Percentiles rank a stretch among this genome's conserved stretches.
phyloP scores from a whole-genome alignment of 169 alveolate species.

The Plasmodium malariae region DNA sequence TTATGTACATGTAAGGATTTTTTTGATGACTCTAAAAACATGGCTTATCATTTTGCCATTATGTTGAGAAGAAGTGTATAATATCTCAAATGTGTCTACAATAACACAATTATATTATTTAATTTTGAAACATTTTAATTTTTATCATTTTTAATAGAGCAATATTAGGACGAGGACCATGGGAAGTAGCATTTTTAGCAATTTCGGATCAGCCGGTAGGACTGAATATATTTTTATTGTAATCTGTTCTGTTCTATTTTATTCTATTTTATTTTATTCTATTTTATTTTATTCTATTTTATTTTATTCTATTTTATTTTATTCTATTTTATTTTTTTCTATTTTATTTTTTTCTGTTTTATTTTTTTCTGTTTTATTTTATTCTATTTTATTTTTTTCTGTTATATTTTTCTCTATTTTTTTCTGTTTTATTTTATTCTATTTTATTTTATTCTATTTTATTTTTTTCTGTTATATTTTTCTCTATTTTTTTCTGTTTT shows the following conservation, averaged over 20 bases:
- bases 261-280: not conserved
- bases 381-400: no score
- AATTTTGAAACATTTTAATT: not conserved
- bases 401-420: no score
- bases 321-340: not conserved
- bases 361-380: not conserved
- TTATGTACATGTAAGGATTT: not conserved
- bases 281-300: no score
- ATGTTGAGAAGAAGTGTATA: no score
- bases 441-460: no score
- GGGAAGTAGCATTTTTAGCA: constrained; percentile 21
- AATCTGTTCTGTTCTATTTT: not conserved
- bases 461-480: no score
- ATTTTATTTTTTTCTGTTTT: not conserved
- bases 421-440: no score
- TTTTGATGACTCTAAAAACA: no score
- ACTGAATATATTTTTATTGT: not conserved
- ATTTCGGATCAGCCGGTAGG: constrained; percentile 21
- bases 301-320: no score
- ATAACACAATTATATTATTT: not conserved
- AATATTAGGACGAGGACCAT: constrained; percentile 18
- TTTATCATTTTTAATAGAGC: constrained; percentile 3
- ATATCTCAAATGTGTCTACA: not conserved
- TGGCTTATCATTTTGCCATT: no score
- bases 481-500: no score